Evolutionary conservation across 2,329 filamentous ascomycete species (phyloP).

Genomic region (Intubia oerlemansii): DNA sequence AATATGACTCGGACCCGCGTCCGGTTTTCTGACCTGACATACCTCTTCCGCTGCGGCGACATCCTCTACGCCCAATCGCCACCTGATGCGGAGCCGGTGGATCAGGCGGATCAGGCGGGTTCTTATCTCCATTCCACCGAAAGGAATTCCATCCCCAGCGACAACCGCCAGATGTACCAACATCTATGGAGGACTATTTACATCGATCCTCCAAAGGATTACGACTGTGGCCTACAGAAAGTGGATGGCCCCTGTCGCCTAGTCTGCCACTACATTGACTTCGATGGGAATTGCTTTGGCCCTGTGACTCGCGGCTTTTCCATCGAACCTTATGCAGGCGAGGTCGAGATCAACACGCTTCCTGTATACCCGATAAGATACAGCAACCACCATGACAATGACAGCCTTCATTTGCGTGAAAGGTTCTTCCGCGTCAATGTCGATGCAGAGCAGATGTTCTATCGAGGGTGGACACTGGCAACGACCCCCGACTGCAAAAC

Average conservation of each 20-base stretch:
- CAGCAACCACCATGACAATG: conserved; percentile 4
- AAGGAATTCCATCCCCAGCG: background rate
- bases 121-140: background rate
- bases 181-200: conserved; percentile 3
- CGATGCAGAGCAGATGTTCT: conserved; percentile 15
- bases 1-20: conserved; percentile 10
- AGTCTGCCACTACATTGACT: conserved; percentile 18
- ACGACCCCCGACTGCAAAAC: conserved; percentile 12
- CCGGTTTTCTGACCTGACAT: conserved; percentile 21
- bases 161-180: conserved; percentile 1
- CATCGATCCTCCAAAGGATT: background rate
- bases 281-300: conserved; percentile 18
- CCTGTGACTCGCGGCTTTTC: conserved; percentile 17
- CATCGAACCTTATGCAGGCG: conserved; percentile 16
- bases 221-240: conserved; percentile 1
- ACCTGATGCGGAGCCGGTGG: conserved; percentile 3
- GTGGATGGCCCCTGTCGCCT: conserved; percentile 1
- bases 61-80: conserved; percentile 20
- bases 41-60: conserved; percentile 18
- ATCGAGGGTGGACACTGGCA: conserved; percentile 20
- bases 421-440: conserved; percentile 11
- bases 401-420: background rate
- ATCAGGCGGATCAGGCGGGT: background rate
- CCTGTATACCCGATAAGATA: conserved; percentile 19
- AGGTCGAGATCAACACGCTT: conserved; percentile 16